Base-by-base conservation (phyloP, 169 alveolate genomes). In the Plasmodium knowlesi region DNA sequence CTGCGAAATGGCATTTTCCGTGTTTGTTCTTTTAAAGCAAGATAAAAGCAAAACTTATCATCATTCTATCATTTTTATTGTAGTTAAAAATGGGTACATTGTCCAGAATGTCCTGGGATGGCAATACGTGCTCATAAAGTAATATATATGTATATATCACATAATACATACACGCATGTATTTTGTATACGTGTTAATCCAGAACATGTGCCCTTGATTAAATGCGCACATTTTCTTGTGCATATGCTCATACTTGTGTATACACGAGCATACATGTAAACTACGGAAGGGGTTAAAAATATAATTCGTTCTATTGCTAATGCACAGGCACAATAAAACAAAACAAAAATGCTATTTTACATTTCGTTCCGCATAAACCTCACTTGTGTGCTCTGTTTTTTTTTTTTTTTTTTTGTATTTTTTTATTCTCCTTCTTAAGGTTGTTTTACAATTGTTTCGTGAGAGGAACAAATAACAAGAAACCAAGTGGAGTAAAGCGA, bases 241-340 rank as follows among this genome's bases (percentile, higher is more conserved):
- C 41, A 46, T 43, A 50, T 81, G 50, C 28, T 57, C 10, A 79
- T 50, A 43, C 84, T 22, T 14, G 16, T 79, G 25, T 79, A 79
- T 30, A 50, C 54, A 41, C 70, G 84, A 30, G 84, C n/a, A 22
- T 41, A 79, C 54, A 5, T 41, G 54, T 41, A 14, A 79, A 30
- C 30, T 50, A 53, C 61, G 71, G 89, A 8, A 82, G 41, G n/a
- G 41, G 43, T 12, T 82, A 57, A 25, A 14, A 82, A 82, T 22
- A 22, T 25, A 46, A 46, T 41, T 25, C 71, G 46, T 82, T 25
- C 79, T 57, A 30, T 82, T 50, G 34, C 25, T 82, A 82, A 57
- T 53, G 89, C 89, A 82, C 61, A 28, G 9, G 70, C 70, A 12
- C 79, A 54, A 19, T n/a, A 82, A 82, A 54, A 9, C 34, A 82